Conservation (phyloP, 306 rosid genomes). For the Begonia masoniana region DNA sequence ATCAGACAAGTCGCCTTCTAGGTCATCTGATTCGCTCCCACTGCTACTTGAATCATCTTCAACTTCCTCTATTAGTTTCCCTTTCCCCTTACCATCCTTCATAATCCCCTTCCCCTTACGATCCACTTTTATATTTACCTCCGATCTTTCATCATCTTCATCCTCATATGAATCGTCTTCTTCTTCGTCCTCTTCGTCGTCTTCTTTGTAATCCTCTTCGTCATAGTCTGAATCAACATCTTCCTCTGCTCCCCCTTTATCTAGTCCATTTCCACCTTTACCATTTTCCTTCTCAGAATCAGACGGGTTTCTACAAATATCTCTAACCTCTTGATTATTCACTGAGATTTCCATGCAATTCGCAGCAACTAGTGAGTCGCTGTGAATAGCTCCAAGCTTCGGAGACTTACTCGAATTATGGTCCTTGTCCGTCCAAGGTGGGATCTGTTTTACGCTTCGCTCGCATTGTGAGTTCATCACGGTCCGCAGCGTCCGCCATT, state of each 20-base stretch:
- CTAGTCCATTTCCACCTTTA: slow-evolving; percentile 10
- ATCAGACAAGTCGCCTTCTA: slow-evolving; percentile 65
- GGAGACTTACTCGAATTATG: slow-evolving; percentile 30
- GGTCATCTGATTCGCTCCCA: slow-evolving; percentile 39
- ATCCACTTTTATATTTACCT: slow-evolving; percentile 31
- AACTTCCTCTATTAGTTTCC: slow-evolving; percentile 56
- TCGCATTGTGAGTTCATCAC: slow-evolving; percentile 35
- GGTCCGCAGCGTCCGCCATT: slow-evolving; percentile 52
- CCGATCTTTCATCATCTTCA: slow-evolving; percentile 24
- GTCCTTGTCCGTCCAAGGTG: slow-evolving; percentile 20
- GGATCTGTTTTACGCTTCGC: slow-evolving; percentile 50
- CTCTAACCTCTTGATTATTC: slow-evolving; percentile 7
- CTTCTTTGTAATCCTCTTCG: slow-evolving; percentile 12
- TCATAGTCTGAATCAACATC: slow-evolving; percentile 13
- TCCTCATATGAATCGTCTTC: slow-evolving; percentile 14
- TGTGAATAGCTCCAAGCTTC: slow-evolving; percentile 23
- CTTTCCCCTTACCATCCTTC: slow-evolving; percentile 73
- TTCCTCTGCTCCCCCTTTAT: slow-evolving; percentile 7
- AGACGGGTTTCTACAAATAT: slow-evolving; percentile 14
- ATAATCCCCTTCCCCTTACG: slow-evolving; percentile 60
- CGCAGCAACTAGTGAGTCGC: slow-evolving; percentile 5
- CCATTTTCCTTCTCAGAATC: slow-evolving; percentile 9
- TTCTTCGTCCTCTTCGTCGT: neutral
- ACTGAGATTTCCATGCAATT: neutral
- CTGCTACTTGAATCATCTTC: slow-evolving; percentile 33